Evolutionary conservation across 2,329 filamentous ascomycete species (phyloP).

Genomic region (Fusarium robinianum): DNA sequence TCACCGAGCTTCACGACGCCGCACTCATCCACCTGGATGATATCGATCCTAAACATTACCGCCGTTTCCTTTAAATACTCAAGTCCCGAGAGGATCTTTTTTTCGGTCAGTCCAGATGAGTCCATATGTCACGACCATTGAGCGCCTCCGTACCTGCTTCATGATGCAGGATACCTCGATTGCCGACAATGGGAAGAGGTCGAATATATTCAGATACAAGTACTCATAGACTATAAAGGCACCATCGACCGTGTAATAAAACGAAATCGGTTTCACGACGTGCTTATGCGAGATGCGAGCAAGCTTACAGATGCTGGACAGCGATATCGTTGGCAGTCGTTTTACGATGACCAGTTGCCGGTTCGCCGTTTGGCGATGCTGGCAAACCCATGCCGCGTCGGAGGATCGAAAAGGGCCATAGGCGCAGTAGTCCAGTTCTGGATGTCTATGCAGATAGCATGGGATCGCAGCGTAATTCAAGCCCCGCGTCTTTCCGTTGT

Average conservation of each 20-base stretch:
- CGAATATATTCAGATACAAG: background rate
- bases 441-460: background rate
- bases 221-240: background rate
- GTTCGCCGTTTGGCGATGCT: background rate
- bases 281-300: too few relatives aligned
- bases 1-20: background rate
- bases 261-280: background rate
- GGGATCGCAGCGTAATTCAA: too few relatives aligned
- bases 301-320: background rate
- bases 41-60: background rate
- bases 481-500: too few relatives aligned
- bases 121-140: background rate
- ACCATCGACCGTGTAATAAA: background rate
- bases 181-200: background rate
- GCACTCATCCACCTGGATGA: background rate
- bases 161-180: background rate
- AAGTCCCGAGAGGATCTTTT: background rate
- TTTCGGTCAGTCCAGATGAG: too few relatives aligned
- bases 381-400: background rate
- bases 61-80: background rate
- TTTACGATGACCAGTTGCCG: background rate
- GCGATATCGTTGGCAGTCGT: background rate
- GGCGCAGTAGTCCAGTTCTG: background rate
- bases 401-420: background rate
- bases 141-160: background rate